These are phyloP conservation scores for Coemansia sp. DNA, from an alignment of 192 early-diverging fungal species.

Conservation along the genomic window DNA sequence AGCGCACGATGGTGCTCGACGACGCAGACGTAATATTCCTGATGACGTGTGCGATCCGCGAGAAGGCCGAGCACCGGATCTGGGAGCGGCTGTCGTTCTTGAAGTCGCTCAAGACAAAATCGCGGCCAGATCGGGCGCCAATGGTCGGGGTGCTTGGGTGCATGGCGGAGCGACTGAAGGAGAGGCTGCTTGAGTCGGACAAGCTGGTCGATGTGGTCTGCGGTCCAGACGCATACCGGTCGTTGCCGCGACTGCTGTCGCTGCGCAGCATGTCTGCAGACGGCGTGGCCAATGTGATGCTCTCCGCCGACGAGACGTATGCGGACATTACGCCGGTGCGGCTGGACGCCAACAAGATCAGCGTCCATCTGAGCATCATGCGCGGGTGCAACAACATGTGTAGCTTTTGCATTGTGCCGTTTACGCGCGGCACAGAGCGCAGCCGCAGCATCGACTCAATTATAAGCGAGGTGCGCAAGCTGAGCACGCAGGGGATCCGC, in stretches of 20 bases:
- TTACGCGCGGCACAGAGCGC: slow-evolving; percentile 73
- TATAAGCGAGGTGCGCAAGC: slow-evolving; percentile 61
- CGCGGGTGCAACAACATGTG: slow-evolving; percentile 85
- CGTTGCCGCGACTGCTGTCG: slow-evolving; percentile 70
- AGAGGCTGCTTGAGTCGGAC: slow-evolving; percentile 67
- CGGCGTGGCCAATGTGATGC: slow-evolving; percentile 78
- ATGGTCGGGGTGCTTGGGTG: slow-evolving; percentile 77
- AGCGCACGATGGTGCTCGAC: slow-evolving; percentile 55
- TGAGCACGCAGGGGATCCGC: slow-evolving; percentile 66
- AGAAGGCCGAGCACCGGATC: slow-evolving; percentile 73
- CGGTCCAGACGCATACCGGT: slow-evolving; percentile 75
- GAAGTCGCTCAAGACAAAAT: slow-evolving; percentile 59
- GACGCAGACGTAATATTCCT: slow-evolving; percentile 71
- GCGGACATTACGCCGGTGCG: slow-evolving; percentile 75
- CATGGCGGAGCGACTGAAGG: slow-evolving; percentile 77
- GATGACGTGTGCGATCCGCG: slow-evolving; percentile 78
- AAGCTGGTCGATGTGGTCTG: slow-evolving; percentile 75
- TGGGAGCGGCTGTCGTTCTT: slow-evolving; percentile 65
- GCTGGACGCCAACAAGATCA: slow-evolving; percentile 62
- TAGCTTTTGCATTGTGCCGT: slow-evolving; percentile 76
- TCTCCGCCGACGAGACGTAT: slow-evolving; percentile 79
- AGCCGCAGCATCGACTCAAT: slow-evolving; percentile 71
- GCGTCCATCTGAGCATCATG: slow-evolving; percentile 75
- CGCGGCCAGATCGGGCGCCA: slow-evolving; percentile 58
- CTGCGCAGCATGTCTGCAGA: slow-evolving; percentile 62